Evolutionary conservation across 805 yeast genomes (phyloP).

Genomic region (Saccharomycopsis fermentans): DNA sequence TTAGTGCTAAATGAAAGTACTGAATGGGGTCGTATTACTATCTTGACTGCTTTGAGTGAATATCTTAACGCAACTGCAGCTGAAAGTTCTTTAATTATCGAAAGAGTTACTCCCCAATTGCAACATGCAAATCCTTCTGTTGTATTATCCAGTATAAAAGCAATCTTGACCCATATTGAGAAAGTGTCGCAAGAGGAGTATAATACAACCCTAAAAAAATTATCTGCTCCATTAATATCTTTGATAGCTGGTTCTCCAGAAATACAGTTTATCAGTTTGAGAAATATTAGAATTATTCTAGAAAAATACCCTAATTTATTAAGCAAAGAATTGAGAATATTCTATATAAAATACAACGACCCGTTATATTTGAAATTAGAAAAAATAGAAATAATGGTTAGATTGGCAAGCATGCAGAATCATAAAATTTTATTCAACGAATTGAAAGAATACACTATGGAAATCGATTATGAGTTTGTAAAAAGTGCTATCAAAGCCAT

Average conservation of each 20-base stretch:
- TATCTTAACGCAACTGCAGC: slow-evolving; percentile 44
- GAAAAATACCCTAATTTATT: slow-evolving; percentile 80
- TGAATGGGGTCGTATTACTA: slow-evolving; percentile 96
- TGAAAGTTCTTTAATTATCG: slow-evolving; percentile 80
- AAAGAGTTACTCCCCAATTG: slow-evolving; percentile 84
- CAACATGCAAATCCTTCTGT: slow-evolving; percentile 97
- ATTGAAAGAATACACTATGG: slow-evolving; percentile 73
- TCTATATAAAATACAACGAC: slow-evolving; percentile 81
- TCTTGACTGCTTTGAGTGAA: slow-evolving; percentile 70
- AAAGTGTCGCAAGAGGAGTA: slow-evolving; percentile 28
- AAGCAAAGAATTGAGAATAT: slow-evolving; percentile 73
- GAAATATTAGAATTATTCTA: slow-evolving; percentile 79
- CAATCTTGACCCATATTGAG: slow-evolving; percentile 59
- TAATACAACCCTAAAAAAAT: slow-evolving; percentile 46
- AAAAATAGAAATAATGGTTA: slow-evolving; percentile 63
- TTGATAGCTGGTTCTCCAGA: slow-evolving; percentile 84
- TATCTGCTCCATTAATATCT: slow-evolving; percentile 81
- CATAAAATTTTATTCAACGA: slow-evolving; percentile 53
- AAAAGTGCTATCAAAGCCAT: slow-evolving; percentile 54
- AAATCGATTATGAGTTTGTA: slow-evolving; percentile 74
- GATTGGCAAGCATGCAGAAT: slow-evolving; percentile 46
- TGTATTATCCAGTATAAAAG: slow-evolving; percentile 76
- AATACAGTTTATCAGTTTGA: slow-evolving; percentile 86
- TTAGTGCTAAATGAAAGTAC: slow-evolving; percentile 92
- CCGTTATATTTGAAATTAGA: slow-evolving; percentile 71